phyloP scores from a whole-genome alignment of 2,329 filamentous ascomycete species.

The Paecilomyces formosus region DNA sequence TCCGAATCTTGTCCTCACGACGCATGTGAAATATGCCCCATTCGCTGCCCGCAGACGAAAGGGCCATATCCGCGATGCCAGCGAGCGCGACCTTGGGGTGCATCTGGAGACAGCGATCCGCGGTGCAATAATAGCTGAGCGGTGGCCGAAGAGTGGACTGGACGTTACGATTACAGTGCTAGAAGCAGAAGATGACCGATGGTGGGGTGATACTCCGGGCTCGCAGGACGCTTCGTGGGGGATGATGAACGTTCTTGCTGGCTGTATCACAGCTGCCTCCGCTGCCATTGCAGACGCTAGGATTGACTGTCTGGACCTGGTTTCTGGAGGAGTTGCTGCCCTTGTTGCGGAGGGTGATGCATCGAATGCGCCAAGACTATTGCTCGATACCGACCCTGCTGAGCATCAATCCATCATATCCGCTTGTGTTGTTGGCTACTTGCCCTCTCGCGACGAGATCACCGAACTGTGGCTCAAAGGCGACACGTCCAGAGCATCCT shows the following conservation, averaged over 20 bases:
- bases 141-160: slow-evolving; percentile 98
- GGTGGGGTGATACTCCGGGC: slow-evolving; percentile 51
- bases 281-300: slow-evolving; percentile 90
- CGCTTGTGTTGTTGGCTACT: slow-evolving; percentile 83
- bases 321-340: slow-evolving; percentile 83
- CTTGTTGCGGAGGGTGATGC: slow-evolving; percentile 47
- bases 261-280: slow-evolving; percentile 88
- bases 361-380: slow-evolving; percentile 22
- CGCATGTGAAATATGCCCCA: slow-evolving; percentile 92
- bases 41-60: slow-evolving; percentile 78
- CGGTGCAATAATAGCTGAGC: slow-evolving; percentile 82
- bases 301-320: slow-evolving; percentile 89
- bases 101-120: slow-evolving; percentile 87
- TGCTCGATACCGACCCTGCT: slow-evolving; percentile 74
- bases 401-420: slow-evolving; percentile 73
- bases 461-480: slow-evolving; percentile 95
- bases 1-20: slow-evolving; percentile 82
- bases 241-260: slow-evolving; percentile 82
- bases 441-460: slow-evolving; percentile 79
- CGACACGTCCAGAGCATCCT: slow-evolving; percentile 36
- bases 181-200: slow-evolving; percentile 80
- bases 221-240: slow-evolving; percentile 64
- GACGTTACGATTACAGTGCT: slow-evolving; percentile 89
- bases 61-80: slow-evolving; percentile 78
- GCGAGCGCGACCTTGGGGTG: slow-evolving; percentile 80